Percentiles rank a stretch among this genome's conserved stretches.
Conservation (phyloP, 345 rosid genomes). For the Erysimum cheiranthoides region DNA sequence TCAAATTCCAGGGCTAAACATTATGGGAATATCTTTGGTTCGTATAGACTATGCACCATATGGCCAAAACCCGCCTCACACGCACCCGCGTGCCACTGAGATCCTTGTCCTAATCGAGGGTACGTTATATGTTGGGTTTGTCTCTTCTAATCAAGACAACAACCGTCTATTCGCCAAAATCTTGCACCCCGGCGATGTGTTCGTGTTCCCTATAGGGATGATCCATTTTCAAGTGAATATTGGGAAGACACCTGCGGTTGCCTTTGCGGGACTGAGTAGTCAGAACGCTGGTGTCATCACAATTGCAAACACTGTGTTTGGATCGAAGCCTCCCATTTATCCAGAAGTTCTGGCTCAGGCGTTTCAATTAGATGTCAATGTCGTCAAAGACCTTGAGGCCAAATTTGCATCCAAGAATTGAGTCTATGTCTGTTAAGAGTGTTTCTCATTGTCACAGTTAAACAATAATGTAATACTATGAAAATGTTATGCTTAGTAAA, state of each 20-base stretch:
- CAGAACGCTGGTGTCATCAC: slow-evolving; percentile 46
- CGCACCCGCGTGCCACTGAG: slow-evolving; percentile 53
- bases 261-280: slow-evolving; percentile 41
- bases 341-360: slow-evolving; percentile 48
- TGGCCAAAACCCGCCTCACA: slow-evolving; percentile 57
- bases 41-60: slow-evolving; percentile 45
- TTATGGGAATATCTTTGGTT: slow-evolving; percentile 48
- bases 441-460: background rate
- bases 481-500: background rate
- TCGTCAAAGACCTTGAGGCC: slow-evolving; percentile 42
- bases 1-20: slow-evolving; percentile 50
- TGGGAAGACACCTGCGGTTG: slow-evolving; percentile 35
- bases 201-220: slow-evolving; percentile 51
- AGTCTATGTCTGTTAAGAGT: background rate
- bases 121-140: slow-evolving; percentile 49
- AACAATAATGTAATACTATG: background rate
- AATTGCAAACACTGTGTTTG: slow-evolving; percentile 43
- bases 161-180: slow-evolving; percentile 47
- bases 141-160: slow-evolving; percentile 47
- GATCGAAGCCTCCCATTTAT: slow-evolving; percentile 41
- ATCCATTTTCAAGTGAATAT: slow-evolving; percentile 39
- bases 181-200: slow-evolving; percentile 32
- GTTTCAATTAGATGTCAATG: slow-evolving; percentile 43
- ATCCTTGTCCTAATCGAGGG: slow-evolving; percentile 51
- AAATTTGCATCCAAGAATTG: slow-evolving; percentile 36